These are phyloP conservation scores for Sugiyamaella sp. DNA, from an alignment of 1,139 yeast genomes.

Conservation along the genomic window DNA sequence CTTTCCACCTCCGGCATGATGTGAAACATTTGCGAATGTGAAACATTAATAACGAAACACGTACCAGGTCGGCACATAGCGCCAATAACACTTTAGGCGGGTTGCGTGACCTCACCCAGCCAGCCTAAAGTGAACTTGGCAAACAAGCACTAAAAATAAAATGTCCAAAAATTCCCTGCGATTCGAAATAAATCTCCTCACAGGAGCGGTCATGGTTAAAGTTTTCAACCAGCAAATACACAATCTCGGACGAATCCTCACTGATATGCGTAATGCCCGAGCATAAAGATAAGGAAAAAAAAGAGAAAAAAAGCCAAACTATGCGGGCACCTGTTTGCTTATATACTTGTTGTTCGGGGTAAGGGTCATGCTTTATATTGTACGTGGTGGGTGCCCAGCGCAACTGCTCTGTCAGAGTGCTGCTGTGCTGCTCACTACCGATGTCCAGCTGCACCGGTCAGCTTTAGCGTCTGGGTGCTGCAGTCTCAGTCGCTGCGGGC, in stretches of 20 bases:
- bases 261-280: constrained; percentile 99
- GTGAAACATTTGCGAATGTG: background rate
- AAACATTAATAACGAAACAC: no score
- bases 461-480: no score
- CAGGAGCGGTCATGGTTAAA: constrained; percentile 97
- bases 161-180: constrained; percentile 80
- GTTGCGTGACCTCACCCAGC: constrained; percentile 15
- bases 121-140: constrained; percentile 2
- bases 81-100: constrained; percentile 1
- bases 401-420: no score
- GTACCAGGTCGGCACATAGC: background rate
- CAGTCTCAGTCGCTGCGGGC: no score
- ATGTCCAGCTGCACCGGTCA: no score
- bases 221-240: constrained; percentile 99
- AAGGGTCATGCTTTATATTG: background rate
- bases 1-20: background rate
- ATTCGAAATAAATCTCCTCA: constrained; percentile 45
- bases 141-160: constrained; percentile 9
- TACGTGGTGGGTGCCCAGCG: background rate
- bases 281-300: constrained; percentile 87
- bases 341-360: constrained; percentile 10
- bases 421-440: no score
- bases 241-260: constrained; percentile 99
- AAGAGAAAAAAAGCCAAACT: constrained; percentile 26
- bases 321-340: background rate